Evolutionary conservation across 2,329 filamentous ascomycete species (phyloP).

Genomic region (Raffaelea deltoideospora): DNA sequence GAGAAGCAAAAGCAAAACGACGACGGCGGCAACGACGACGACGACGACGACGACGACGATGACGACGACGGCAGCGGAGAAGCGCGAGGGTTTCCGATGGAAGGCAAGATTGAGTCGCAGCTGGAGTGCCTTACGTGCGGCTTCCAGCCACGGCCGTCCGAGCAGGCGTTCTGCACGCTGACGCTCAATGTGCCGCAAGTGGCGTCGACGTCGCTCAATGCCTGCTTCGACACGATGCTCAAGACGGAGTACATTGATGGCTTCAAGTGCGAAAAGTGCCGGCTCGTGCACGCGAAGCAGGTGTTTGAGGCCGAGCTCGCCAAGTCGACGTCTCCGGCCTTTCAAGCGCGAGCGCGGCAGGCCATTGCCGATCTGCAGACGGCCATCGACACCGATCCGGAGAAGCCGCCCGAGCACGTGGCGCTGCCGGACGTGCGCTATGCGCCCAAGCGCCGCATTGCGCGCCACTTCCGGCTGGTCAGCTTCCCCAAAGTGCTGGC

Average conservation of each 20-base stretch:
- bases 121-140: conserved; percentile 83
- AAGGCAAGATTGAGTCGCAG: conserved; percentile 85
- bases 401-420: conserved; percentile 57
- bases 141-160: conserved; percentile 73
- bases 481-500: conserved; percentile 80
- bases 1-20: neutral
- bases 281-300: conserved; percentile 64
- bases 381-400: conserved; percentile 68
- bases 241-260: conserved; percentile 95
- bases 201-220: conserved; percentile 63
- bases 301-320: conserved; percentile 44
- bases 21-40: neutral
- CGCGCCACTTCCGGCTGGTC: conserved; percentile 76
- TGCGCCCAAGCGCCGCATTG: conserved; percentile 71
- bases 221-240: conserved; percentile 85
- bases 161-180: conserved; percentile 78
- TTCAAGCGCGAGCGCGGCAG: conserved; percentile 32
- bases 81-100: conserved; percentile 87
- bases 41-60: conserved; percentile 20
- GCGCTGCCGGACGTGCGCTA: conserved; percentile 57
- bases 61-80: too few relatives aligned
- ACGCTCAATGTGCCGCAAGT: conserved; percentile 83
- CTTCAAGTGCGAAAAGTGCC: conserved; percentile 88
- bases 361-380: conserved; percentile 51
- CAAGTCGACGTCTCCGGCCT: conserved; percentile 35